Conservation (phyloP, 768 basidiomycete genomes). For the Pisolithus albus region DNA sequence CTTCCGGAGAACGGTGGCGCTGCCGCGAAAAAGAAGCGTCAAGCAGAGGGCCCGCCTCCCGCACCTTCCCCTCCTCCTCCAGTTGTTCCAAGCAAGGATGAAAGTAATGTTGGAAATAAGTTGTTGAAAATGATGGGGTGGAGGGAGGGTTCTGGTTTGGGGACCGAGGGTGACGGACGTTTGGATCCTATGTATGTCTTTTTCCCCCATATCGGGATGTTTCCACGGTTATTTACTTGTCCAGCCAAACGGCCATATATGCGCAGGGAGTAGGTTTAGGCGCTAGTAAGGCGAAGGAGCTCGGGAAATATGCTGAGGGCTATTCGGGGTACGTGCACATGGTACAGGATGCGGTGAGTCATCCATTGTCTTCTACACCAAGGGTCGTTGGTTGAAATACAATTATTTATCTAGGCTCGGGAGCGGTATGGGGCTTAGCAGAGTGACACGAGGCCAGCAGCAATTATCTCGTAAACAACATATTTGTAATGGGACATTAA, state of each 20-base stretch:
- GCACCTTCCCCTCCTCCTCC: constrained; percentile 58
- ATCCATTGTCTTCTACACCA: constrained; percentile 11
- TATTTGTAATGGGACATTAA: neutral
- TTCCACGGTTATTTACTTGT: neutral
- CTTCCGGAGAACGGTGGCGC: constrained; percentile 41
- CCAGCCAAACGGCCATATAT: constrained; percentile 78
- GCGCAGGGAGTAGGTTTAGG: constrained; percentile 85
- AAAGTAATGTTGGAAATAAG: constrained; percentile 85
- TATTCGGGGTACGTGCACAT: constrained; percentile 65
- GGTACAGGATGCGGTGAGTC: constrained; percentile 62
- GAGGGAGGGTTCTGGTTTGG: constrained; percentile 85
- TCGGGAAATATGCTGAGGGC: constrained; percentile 64
- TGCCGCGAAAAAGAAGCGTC: constrained; percentile 35
- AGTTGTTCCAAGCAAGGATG: constrained; percentile 70
- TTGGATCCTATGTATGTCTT: constrained; percentile 74
- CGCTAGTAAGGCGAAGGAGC: constrained; percentile 84
- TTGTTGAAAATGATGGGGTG: constrained; percentile 98
- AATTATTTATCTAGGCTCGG: constrained; percentile 27
- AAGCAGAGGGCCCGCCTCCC: constrained; percentile 50
- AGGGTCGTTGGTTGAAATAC: constrained; percentile 8
- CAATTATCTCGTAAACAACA: constrained; percentile 6
- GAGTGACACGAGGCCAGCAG: neutral
- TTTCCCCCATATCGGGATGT: constrained; percentile 4
- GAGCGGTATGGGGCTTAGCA: constrained; percentile 28
- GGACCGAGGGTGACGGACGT: constrained; percentile 73